Conservation (phyloP, 805 yeast genomes). For the Barnettozyma vustinii region DNA sequence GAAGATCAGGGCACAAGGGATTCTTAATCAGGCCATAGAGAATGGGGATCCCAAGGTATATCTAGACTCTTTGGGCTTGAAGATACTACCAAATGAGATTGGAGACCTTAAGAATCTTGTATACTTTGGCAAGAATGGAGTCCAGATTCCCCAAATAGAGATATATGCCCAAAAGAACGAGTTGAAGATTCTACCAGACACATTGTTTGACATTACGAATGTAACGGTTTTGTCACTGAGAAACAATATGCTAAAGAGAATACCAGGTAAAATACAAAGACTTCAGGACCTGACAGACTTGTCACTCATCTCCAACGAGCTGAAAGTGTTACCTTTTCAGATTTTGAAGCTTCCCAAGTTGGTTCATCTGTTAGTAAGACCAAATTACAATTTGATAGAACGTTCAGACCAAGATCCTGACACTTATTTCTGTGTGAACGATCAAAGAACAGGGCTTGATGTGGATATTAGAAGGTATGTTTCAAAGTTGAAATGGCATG, state of each 20-base stretch:
- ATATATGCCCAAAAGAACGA: slow-evolving; percentile 47
- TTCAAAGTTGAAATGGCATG: slow-evolving; percentile 23
- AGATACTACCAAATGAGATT: slow-evolving; percentile 51
- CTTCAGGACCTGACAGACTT: slow-evolving; percentile 41
- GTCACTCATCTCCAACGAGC: slow-evolving; percentile 45
- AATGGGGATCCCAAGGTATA: slow-evolving; percentile 38
- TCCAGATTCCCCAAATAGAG: slow-evolving; percentile 36
- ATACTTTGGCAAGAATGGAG: slow-evolving; percentile 32
- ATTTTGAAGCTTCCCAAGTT: slow-evolving; percentile 41
- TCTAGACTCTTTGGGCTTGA: slow-evolving; percentile 42
- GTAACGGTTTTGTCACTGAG: slow-evolving; percentile 49
- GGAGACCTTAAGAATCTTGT: slow-evolving; percentile 52
- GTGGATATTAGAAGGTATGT: slow-evolving; percentile 21
- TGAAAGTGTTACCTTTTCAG: slow-evolving; percentile 48
- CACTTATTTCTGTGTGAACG: slow-evolving; percentile 21
- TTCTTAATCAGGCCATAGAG: slow-evolving; percentile 44
- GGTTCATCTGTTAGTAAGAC: slow-evolving; percentile 46
- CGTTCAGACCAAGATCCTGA: slow-evolving; percentile 15
- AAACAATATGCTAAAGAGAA: slow-evolving; percentile 39
- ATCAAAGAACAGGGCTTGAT: slow-evolving; percentile 10
- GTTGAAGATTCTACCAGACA: slow-evolving; percentile 41
- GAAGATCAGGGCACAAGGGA: slow-evolving; percentile 30
- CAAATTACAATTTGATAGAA: slow-evolving; percentile 38
- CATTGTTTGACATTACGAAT: slow-evolving; percentile 44
- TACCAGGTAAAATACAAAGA: slow-evolving; percentile 44